Evolutionary conservation across 106 monocot genomes (phyloP).

Genomic region (Acorus calamus): DNA sequence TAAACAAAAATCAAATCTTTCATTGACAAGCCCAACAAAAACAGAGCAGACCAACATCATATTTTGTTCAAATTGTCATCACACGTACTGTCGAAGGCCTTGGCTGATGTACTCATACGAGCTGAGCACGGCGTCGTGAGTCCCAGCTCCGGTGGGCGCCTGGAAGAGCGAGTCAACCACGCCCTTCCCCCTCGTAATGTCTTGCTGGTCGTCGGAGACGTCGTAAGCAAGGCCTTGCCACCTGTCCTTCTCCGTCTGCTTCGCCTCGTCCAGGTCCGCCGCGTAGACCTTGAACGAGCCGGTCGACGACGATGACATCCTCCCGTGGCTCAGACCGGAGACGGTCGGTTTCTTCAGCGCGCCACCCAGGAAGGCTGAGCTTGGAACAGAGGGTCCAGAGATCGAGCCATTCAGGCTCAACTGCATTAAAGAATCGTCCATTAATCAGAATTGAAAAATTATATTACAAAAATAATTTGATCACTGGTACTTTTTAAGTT

Average conservation of each 20-base stretch:
- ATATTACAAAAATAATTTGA: too few species aligned
- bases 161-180: constrained; percentile 75
- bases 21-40: too few species aligned
- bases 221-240: constrained; percentile 63
- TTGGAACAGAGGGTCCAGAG: constrained; percentile 24
- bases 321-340: constrained; percentile 29
- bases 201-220: constrained; percentile 88
- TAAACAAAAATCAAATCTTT: constrained; percentile 8
- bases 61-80: not conserved
- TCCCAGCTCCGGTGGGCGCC: constrained; percentile 72
- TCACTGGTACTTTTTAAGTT: too few species aligned
- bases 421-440: constrained; percentile 14
- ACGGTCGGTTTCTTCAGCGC: constrained; percentile 48
- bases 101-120: constrained; percentile 91
- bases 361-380: constrained; percentile 59
- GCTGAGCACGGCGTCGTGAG: constrained; percentile 67
- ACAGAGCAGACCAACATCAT: too few species aligned
- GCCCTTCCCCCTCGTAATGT: constrained; percentile 91
- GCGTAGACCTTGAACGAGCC: constrained; percentile 56
- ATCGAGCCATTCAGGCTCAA: constrained; percentile 28
- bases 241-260: constrained; percentile 19
- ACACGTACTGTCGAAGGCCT: constrained; percentile 60
- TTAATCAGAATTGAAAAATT: too few species aligned
- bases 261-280: constrained; percentile 41
- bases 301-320: constrained; percentile 9